These are phyloP conservation scores for Grosmannia huntii DNA, from an alignment of 2,329 filamentous ascomycete species.

Conservation along the genomic window DNA sequence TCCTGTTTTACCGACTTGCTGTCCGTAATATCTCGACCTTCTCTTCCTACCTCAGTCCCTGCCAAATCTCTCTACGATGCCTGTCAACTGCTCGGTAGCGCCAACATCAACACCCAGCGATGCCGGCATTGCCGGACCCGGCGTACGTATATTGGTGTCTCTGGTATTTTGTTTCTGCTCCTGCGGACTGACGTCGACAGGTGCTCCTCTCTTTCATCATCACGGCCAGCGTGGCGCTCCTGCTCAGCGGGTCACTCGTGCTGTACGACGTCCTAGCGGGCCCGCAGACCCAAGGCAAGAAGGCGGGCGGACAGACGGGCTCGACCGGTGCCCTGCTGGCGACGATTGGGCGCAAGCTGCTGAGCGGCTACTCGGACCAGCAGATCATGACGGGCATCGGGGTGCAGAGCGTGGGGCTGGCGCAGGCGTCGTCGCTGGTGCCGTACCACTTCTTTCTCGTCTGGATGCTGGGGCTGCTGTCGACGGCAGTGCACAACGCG, in stretches of 20 bases:
- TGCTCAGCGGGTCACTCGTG: constrained; percentile 43
- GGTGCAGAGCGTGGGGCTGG: constrained; percentile 51
- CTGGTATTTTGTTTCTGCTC: neutral
- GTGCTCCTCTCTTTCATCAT: constrained; percentile 55
- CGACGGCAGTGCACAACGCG: constrained; percentile 52
- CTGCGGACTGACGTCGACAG: constrained; percentile 18
- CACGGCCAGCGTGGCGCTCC: constrained; percentile 44
- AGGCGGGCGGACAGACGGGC: too few species aligned
- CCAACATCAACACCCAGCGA: constrained; percentile 34
- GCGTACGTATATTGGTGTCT: constrained; percentile 26
- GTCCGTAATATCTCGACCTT: neutral
- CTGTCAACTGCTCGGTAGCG: constrained; percentile 26
- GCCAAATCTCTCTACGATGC: constrained; percentile 3
- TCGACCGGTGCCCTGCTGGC: neutral
- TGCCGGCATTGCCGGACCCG: constrained; percentile 43
- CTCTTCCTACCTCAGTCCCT: constrained; percentile 12
- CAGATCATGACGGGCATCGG: constrained; percentile 57
- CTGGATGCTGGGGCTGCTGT: constrained; percentile 47
- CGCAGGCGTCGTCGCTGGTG: constrained; percentile 43
- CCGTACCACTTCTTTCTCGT: constrained; percentile 61
- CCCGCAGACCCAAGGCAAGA: too few species aligned
- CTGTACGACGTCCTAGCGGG: constrained; percentile 31
- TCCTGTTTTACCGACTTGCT: too few species aligned
- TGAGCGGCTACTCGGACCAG: constrained; percentile 54
- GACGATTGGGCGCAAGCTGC: constrained; percentile 46